phyloP scores from a whole-genome alignment of 768 basidiomycete genomes.

The Crucibulum laeve region DNA sequence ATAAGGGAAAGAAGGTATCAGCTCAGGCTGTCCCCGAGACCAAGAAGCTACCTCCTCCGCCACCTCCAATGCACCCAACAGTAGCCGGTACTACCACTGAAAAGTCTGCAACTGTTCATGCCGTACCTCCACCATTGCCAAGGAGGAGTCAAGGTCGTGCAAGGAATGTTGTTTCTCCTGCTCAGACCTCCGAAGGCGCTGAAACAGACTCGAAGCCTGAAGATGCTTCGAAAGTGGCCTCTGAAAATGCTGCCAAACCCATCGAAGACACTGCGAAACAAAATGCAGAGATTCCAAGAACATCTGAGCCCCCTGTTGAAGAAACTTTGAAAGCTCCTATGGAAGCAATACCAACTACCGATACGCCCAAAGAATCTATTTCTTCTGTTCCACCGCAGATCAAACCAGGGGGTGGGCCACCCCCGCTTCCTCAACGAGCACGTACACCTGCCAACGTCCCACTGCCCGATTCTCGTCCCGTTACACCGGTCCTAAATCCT shows the following conservation, averaged over 20 bases:
- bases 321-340: no score
- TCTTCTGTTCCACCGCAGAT: neutral
- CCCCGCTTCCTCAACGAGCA: neutral
- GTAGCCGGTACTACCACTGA: neutral
- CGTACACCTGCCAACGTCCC: slow-evolving; percentile 31
- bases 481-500: slow-evolving; percentile 21
- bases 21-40: slow-evolving; percentile 5
- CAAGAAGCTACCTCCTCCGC: slow-evolving; percentile 27
- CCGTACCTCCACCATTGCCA: slow-evolving; percentile 46
- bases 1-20: slow-evolving; percentile 27
- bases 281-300: no score
- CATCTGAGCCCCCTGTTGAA: no score
- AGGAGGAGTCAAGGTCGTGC: slow-evolving; percentile 39
- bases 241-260: neutral
- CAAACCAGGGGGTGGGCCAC: neutral
- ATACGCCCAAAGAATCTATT: no score
- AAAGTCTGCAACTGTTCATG: neutral
- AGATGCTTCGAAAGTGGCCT: neutral
- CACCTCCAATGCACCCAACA: slow-evolving; percentile 15
- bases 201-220: neutral
- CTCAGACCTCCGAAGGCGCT: no score
- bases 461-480: slow-evolving; percentile 41
- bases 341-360: no score
- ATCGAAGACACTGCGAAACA: no score
- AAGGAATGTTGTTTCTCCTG: neutral